Base-by-base conservation (phyloP, 2,329 filamentous ascomycete species). In the Paraphaeosphaeria sporulosa region DNA sequence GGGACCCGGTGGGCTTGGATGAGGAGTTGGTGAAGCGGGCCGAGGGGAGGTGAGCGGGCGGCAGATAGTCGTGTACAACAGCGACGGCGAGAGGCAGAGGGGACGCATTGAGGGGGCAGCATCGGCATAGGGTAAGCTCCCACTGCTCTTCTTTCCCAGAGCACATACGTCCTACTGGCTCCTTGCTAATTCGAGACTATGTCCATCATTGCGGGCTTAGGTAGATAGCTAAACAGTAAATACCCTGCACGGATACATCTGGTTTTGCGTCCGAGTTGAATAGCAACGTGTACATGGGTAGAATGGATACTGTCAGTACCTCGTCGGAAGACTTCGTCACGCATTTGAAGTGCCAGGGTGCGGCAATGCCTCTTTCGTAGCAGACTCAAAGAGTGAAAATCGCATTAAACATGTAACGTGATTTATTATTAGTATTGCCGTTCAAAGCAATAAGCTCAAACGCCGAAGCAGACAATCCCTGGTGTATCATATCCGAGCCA, bases 1-100 rank as follows among this genome's bases (percentile, higher is more conserved):
- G 84, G 79, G 83, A 86, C 63, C 85, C 85, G 19, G 80, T 87
- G 55, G 87, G 83, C 0, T 73, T 90, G 67, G 86, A 87, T 60
- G 84, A 86, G 55, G 78, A 73, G 21, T 73, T 90, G 54, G 79
- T 87, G 8, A 76, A 80, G 43, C 81, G 82, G 64, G 87, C 87
- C 0, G 86, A 88, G 67, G 84, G 86, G 46, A 83, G 78, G 55
- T 74, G 62, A 71, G 38, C 4, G 30, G 30, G 12, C 13, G 30
- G 48, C 17, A 17, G 46, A 3, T 38, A n/a, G n/a, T n/a, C n/a
- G n/a, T n/a, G n/a, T n/a, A n/a, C n/a, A n/a, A n/a, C n/a, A 27
- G 27, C 21, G 51, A 19, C 19, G 21, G 9, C 12, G 50, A n/a
- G n/a, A n/a, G 25, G 36, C 25, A 40, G 21, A 27, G 57, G 19